Base-by-base conservation (phyloP, 1,284 basidiomycete genomes). In the Limonomyces culmigenus region DNA sequence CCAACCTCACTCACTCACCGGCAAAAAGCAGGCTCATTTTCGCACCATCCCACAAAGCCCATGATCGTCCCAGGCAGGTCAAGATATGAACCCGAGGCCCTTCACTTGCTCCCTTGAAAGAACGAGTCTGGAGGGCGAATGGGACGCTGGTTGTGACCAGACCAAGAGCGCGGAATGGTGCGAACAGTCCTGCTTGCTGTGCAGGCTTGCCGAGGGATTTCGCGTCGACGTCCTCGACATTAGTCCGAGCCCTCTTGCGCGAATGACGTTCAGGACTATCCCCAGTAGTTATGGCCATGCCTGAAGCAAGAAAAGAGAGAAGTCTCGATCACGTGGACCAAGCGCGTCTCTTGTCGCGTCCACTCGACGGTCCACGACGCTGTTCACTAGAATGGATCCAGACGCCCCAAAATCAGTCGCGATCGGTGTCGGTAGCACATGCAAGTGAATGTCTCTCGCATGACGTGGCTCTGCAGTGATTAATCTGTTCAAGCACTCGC, bases 1-100 rank as follows among this genome's bases (percentile, higher is more conserved):
- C 33, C 13, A 19, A 29, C 6, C 18, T 30, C 32, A 40, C 38
- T 39, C 27, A 60, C 85, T 59, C 53, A 81, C 92, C 89, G 41
- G 95, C 88, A 52, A 98, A 97, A 33, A 97, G 64, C 33, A 98
- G 59, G 13, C 70, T 72, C 84, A 98, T 91, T 56, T 80, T 86
- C 21, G 77, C 84, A 11, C 88, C 89, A 50, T 96, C 89, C 93
- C 93, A 98, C 56, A 97, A 66, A 15, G 88, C 84, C 93, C 93
- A 98, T 45, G 84, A 77, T 42, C 67, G 73, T 12, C 93, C 93
- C 4, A 97, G 56, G 47, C 86, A 92, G 11, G 91, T 95, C 30
- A 96, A 59, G 34, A 98, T 63, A 45, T 88, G 78, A 40, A 89
- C 63, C 33, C 71, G 67, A 1, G 87, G 86, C 2, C 79, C 83